Evolutionary conservation across 257 asterid genomes (phyloP), one percentile per base, ranked within the genome.

Genomic region (Catharanthus roseus): DNA sequence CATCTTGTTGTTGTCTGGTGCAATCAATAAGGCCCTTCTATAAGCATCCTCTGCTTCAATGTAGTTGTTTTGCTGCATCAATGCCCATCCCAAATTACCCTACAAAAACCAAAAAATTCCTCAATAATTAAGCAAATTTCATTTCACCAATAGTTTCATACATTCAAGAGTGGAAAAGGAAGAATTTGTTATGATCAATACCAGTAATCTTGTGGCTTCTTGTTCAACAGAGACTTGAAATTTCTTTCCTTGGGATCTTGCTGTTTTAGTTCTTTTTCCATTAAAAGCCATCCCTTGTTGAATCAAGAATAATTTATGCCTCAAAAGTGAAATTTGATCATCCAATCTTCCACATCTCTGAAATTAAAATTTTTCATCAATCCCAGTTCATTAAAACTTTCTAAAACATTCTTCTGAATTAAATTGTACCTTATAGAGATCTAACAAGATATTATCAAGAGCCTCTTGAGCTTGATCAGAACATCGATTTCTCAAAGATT

Each of bases 61-160:
- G 83, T 91, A 89, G 75, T 89, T 95, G 86, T 81, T 87, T 63
- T 91, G 96, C 82, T 95, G 99, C 99, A 95, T 95, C 81, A 91
- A 42, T 2, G 99, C 99, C 99, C 99, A 95, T 31, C 99, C 99
- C 69, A 95, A 78, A 75, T 95, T 95, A 34, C 99, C 99, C 99
- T 93, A 77, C 69, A 73, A 60, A n/a, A n/a, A n/a, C n/a, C 31
- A 21, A 13, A 70, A 24, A 42, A 10, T 15, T n/a, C 44, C 9
- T 34, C 42, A 10, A 62, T 23, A 68, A 42, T 16, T 9, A 8
- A 72, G 7, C 15, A 56, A 56, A 0, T 60, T 12, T 11, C 21
- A 33, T 67, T 57, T 38, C 42, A 38, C 42, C 38, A 10, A 50
- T 1, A 13, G 5, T 18, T 29, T 10, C 57, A 19, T 42, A 47